Evolutionary conservation across 164 flowering plant genomes (phyloP).

Genomic region (Annona squamosa): DNA sequence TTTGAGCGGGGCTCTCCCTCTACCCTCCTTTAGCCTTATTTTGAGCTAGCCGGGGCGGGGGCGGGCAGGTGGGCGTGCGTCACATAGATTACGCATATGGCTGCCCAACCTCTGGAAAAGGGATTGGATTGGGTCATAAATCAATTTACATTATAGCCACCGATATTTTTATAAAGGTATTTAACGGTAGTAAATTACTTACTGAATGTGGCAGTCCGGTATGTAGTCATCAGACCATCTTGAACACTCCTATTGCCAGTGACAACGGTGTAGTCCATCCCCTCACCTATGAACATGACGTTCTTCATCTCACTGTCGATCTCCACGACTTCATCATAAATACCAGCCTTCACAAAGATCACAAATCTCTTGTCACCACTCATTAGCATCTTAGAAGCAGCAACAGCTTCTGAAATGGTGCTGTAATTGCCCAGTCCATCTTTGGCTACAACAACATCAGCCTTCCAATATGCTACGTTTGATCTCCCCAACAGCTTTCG

Average conservation of each 20-base stretch:
- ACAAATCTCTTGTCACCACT: slow-evolving; percentile 34
- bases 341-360: slow-evolving; percentile 47
- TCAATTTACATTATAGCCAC: no score
- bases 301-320: slow-evolving; percentile 36
- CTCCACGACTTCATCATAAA: slow-evolving; percentile 48
- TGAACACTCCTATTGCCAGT: slow-evolving; percentile 34
- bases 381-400: slow-evolving; percentile 19
- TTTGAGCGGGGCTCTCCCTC: no score
- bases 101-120: no score
- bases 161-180: no score
- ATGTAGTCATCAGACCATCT: slow-evolving; percentile 53
- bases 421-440: slow-evolving; percentile 57
- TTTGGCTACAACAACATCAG: slow-evolving; percentile 53
- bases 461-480: slow-evolving; percentile 8
- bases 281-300: slow-evolving; percentile 62
- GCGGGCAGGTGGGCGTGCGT: no score
- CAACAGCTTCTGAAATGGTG: slow-evolving; percentile 52
- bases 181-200: slow-evolving; percentile 6
- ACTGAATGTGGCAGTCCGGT: slow-evolving; percentile 67
- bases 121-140: no score
- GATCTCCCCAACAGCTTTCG: slow-evolving; percentile 37
- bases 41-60: no score
- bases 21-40: no score
- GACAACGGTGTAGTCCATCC: slow-evolving; percentile 49
- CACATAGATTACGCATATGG: no score